Evolutionary conservation across 176 grass and related monocot genomes (phyloP), one percentile per base, ranked within the genome.

Genomic region (Raddia guianensis): DNA sequence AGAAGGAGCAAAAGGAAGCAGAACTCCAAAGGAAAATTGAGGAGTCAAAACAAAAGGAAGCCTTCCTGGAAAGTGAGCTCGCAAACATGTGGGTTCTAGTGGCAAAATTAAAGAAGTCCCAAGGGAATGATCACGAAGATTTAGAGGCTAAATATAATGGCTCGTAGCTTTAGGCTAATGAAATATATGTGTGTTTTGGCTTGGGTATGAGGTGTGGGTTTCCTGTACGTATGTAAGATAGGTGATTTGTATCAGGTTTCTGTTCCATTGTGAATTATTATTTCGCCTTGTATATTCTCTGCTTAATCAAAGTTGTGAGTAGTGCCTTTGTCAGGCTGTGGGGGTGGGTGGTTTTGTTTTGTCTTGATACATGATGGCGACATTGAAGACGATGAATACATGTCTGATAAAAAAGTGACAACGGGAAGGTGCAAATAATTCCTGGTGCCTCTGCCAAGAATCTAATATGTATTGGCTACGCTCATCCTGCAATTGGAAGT

Each of bases 31-130:
- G 78, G 80, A 91, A 90, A 77, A 63, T 96, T 0, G 91, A 99
- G 82, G 93, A 93, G 81, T 91, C 93, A 3, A 99, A 96, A 73
- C 84, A 99, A 78, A 99, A 82, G 63, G 93, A 99, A 73, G 89
- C 91, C 42, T 96, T 90, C 63, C 82, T 99, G 75, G 97, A 99
- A 79, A 93, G 88, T 65, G 97, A 96, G 67, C 93, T 99, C 14
- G 93, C 93, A 12, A 96, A 96, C 80, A 99, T 99, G 97, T 99
- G 97, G 93, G 93, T 99, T 81, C 82, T 90, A 53, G 93, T 99
- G 63, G 91, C 97, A 1, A 99, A 99, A 83, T 67, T 95, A 73
- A 99, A 93, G 80, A 99, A 91, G 52, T 82, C 89, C 65, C 86
- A 89, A 68, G 92, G 82, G 66, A 83, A 76, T 78, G 88, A 84